These are phyloP conservation scores for Plenodomus biglobosus DNA, from an alignment of 2,329 filamentous ascomycete species.

Conservation along the genomic window DNA sequence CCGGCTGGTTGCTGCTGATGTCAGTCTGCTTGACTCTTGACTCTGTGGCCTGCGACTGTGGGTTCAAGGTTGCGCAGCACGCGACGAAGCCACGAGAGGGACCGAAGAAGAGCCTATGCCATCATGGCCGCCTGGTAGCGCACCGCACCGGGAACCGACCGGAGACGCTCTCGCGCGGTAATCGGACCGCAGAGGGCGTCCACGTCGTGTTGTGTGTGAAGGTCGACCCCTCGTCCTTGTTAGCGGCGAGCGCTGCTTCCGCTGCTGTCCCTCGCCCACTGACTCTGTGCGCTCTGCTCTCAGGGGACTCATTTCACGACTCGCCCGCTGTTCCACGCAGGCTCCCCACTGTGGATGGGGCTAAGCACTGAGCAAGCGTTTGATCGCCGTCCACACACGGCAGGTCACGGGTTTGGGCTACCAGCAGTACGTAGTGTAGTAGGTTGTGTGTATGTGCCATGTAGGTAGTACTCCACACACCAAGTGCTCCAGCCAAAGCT, in stretches of 20 bases:
- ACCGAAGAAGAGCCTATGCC: conserved; percentile 13
- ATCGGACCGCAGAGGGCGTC: conserved; percentile 26
- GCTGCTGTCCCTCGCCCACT: conserved; percentile 13
- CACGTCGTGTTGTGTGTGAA: no score
- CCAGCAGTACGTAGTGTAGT: no score
- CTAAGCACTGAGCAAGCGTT: conserved; percentile 44
- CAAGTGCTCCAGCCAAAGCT: no score
- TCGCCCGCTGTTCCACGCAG: background rate
- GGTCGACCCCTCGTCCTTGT: conserved; percentile 12
- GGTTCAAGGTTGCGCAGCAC: background rate
- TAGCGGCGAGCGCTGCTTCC: conserved; percentile 27
- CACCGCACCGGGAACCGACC: conserved; percentile 20
- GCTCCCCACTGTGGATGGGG: conserved; percentile 2
- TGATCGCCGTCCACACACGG: conserved; percentile 45
- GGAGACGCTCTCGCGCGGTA: conserved; percentile 14
- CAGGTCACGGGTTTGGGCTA: no score
- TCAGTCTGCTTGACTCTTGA: conserved; percentile 2
- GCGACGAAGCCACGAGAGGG: conserved; percentile 5
- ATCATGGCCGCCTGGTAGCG: conserved; percentile 6
- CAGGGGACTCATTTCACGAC: background rate
- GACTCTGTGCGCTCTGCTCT: conserved; percentile 10
- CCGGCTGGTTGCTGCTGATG: conserved; percentile 7
- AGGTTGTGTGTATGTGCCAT: no score
- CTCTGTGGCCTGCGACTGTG: background rate
- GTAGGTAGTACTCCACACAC: no score